phyloP scores from a whole-genome alignment of 305 asterid species.

The Fraxinus angustifolia region DNA sequence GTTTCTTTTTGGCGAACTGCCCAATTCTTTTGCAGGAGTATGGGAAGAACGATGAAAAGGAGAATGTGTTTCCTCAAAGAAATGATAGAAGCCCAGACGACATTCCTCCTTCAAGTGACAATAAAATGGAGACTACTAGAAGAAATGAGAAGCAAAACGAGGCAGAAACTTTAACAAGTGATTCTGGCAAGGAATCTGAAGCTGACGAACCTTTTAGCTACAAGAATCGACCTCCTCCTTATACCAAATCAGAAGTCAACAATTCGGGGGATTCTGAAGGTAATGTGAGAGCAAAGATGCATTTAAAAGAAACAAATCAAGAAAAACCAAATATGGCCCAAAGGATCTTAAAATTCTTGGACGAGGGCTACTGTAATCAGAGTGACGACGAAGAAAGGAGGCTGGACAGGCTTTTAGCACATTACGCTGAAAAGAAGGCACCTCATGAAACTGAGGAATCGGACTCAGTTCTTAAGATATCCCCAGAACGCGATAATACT shows the following conservation, averaged over 20 bases:
- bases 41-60: slow-evolving; percentile 9
- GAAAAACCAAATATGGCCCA: slow-evolving; percentile 34
- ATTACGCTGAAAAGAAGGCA: slow-evolving; percentile 46
- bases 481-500: slow-evolving; percentile 17
- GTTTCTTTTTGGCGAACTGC: slow-evolving; percentile 7
- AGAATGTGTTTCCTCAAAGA: not conserved
- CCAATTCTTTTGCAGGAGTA: slow-evolving; percentile 33
- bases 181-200: slow-evolving; percentile 30
- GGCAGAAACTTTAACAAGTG: slow-evolving; percentile 9
- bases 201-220: slow-evolving; percentile 23
- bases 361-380: slow-evolving; percentile 18
- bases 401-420: slow-evolving; percentile 43
- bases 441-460: slow-evolving; percentile 22
- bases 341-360: slow-evolving; percentile 36
- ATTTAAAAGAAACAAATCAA: slow-evolving; percentile 10
- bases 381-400: slow-evolving; percentile 44
- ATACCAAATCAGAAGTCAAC: slow-evolving; percentile 27
- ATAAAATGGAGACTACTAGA: slow-evolving; percentile 27
- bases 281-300: not conserved
- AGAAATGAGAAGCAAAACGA: slow-evolving; percentile 20
- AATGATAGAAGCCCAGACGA: slow-evolving; percentile 3
- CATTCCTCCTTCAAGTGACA: slow-evolving; percentile 29
- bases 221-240: slow-evolving; percentile 49
- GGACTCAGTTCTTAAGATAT: slow-evolving; percentile 7
- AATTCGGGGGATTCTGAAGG: slow-evolving; percentile 8